Evolutionary conservation across 2,329 filamentous ascomycete genomes (phyloP).

Genomic region (Dactylellina cionopaga): DNA sequence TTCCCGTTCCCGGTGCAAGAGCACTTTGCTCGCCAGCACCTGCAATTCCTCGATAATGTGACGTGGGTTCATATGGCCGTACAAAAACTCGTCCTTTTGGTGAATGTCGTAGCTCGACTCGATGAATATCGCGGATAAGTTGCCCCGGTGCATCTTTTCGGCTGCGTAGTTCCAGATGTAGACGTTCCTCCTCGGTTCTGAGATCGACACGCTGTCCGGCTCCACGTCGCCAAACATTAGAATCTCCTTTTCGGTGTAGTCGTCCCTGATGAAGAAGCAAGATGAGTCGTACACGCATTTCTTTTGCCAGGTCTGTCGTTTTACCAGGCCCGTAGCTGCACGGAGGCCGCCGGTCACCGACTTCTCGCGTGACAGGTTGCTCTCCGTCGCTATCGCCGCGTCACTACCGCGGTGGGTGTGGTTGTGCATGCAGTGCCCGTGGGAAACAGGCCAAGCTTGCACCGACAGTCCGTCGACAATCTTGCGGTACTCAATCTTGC

Average conservation of each 20-base stretch:
- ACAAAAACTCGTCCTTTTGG: conserved; percentile 79
- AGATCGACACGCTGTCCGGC: conserved; percentile 77
- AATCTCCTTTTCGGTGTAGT: conserved; percentile 76
- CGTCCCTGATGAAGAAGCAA: conserved; percentile 89
- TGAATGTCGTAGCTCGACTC: conserved; percentile 93
- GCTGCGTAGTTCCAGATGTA: conserved; percentile 88
- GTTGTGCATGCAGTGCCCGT: conserved; percentile 85
- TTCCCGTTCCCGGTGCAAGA: conserved; percentile 63
- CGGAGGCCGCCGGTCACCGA: conserved; percentile 45
- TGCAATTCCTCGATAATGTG: conserved; percentile 83
- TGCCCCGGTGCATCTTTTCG: conserved; percentile 78
- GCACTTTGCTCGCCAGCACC: conserved; percentile 76
- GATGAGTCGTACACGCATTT: conserved; percentile 85
- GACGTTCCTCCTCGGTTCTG: conserved; percentile 80
- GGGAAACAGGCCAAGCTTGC: conserved; percentile 85
- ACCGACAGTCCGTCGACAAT: conserved; percentile 89
- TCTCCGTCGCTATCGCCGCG: conserved; percentile 55
- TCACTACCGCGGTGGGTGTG: conserved; percentile 72
- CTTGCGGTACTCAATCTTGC: conserved; percentile 80
- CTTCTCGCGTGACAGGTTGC: conserved; percentile 14
- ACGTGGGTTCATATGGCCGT: conserved; percentile 85
- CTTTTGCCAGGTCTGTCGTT: conserved; percentile 60
- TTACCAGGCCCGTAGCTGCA: conserved; percentile 23
- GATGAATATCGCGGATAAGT: conserved; percentile 84
- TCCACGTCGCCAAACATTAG: conserved; percentile 97